Base-by-base conservation (phyloP, 768 basidiomycete genomes). In the Pleurotus djamor region DNA sequence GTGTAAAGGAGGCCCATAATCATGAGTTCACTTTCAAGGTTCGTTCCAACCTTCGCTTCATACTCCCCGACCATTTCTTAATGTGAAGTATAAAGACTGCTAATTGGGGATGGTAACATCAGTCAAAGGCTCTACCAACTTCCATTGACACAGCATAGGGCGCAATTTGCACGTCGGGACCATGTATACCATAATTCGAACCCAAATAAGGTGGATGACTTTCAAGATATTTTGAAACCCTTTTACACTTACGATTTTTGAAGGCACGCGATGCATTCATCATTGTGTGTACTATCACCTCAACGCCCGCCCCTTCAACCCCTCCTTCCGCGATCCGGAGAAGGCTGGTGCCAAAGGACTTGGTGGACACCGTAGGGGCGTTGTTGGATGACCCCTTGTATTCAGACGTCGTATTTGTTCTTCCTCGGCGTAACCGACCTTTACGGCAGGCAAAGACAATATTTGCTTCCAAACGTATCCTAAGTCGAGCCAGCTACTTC, bases 371-470 rank as follows among this genome's bases (percentile, higher is more conserved):
- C 12, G 77, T 94, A n/a, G 93, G 92, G 4, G 72, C 78, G 35
- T 73, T 94, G 28, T 75, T 94, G 8, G 87, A 94, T 64, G 89
- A 94, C 65, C 89, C 89, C n/a, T 68, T 82, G 10, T 94, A 94
- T 65, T 92, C 92, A 5, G 92, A 95, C 65, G 84, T 94, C 14
- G 86, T 89, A 68, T 94, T 95, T 63, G 74, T 93, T 16, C 74
- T 94, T 34, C 89, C 89, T 0, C 66, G 69, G 51, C 70, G 73
- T 48, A 66, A 69, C 2, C 72, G 75, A 45, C 73, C 73, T 35
- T 67, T 77, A 36, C 69, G 70, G 21, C 69, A 76, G 32, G 72
- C 73, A 13, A 70, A 72, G 21, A 76, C 72, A 44, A 89, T 95
- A 62, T 89, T 83, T 68, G 92, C 92, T 1, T 83, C 85, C 47